Base-by-base conservation (phyloP, 345 rosid species). In the Acer campestre region DNA sequence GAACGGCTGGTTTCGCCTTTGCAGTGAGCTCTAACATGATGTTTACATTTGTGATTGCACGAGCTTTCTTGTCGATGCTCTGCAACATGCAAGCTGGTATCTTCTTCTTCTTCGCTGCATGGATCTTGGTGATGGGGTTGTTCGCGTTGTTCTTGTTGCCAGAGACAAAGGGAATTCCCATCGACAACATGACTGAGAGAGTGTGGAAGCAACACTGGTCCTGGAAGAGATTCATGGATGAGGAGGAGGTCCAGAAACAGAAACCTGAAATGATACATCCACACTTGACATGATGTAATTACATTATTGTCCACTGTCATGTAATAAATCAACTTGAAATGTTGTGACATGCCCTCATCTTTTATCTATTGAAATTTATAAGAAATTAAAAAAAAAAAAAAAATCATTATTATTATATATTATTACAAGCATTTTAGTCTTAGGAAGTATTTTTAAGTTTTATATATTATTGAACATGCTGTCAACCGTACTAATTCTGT, bases 101-200 rank as follows among this genome's bases (percentile, higher is more conserved):
- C 35, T 87, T 89, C 84, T 84, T 89, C 80, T 86, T 89, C 83
- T 89, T 89, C 35, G 89, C 84, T 2, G 85, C 38, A 0, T 84
- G 88, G 80, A 82, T 89, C 10, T 18, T 79, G 17, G 22, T 86
- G 5, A 87, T 89, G 93, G 88, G 88, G 8, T 7, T 77, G 12
- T 87, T 84, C 53, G 62, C 86, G 2, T 51, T 62, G 35, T 86
- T 80, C 77, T 71, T 86, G 23, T 51, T 89, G 70, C 89, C 90
- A 0, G 88, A 87, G 78, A 89, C 93, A 0, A 89, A 83, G 78
- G 86, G 84, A 18, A 75, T 87, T 2, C 82, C 88, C 0, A 82
- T 89, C 1, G 89, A 89, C 27, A 78, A 75, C 31, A 85, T 90
- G 81, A 62, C 56, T 9, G 85, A 87, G 18, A 71, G 75, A 13